These are phyloP conservation scores for Antitrichia curtipendula DNA, from an alignment of 225 moss, liverwort and hornwort species.

Conservation along the genomic window DNA sequence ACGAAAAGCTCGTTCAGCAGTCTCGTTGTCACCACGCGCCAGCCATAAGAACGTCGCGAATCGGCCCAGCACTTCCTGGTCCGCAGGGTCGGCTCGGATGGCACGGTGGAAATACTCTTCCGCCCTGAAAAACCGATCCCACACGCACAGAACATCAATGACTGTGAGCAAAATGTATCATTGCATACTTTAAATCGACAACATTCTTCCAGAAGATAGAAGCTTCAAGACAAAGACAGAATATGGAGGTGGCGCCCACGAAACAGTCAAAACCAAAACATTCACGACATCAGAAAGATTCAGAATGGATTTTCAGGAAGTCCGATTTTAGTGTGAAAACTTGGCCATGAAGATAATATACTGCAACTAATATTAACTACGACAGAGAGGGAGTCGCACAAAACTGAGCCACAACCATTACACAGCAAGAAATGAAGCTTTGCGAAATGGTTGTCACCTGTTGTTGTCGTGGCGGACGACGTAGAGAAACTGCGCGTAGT, in stretches of 20 bases:
- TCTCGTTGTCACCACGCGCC: conserved; percentile 26
- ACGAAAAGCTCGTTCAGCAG: conserved; percentile 30
- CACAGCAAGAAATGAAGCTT: neutral
- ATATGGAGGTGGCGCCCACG: too few species aligned
- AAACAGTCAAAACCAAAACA: neutral
- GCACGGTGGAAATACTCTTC: conserved; percentile 47
- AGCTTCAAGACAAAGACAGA: neutral
- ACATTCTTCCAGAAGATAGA: neutral
- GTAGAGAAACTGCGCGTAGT: conserved; percentile 79
- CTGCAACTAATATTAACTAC: neutral
- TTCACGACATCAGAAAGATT: neutral
- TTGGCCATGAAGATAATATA: neutral
- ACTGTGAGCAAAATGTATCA: neutral
- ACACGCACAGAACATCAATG: neutral
- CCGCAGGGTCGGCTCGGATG: conserved; percentile 23
- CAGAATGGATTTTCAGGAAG: neutral
- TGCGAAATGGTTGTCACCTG: conserved; percentile 14
- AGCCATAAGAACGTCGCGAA: conserved; percentile 39
- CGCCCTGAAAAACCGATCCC: conserved; percentile 2
- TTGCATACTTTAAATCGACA: neutral
- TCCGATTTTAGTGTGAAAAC: neutral
- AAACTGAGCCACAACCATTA: neutral
- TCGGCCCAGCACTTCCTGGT: conserved; percentile 32
- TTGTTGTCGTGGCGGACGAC: conserved; percentile 55
- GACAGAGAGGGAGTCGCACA: neutral